Evolutionary conservation across 768 basidiomycete genomes (phyloP).

Genomic region (Podaxis carcinomalis): DNA sequence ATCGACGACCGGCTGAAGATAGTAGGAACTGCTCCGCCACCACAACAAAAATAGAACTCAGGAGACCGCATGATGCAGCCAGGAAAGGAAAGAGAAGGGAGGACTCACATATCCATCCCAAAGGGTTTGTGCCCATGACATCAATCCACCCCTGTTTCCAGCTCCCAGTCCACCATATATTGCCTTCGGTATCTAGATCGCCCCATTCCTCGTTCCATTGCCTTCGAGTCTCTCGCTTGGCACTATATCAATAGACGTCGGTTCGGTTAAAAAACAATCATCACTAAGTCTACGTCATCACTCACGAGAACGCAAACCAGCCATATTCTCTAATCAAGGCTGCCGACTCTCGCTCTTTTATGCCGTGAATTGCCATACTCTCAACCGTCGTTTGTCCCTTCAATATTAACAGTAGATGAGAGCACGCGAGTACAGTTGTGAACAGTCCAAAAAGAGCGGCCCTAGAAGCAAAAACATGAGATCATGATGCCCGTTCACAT

Average conservation of each 20-base stretch:
- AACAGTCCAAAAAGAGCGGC: constrained; percentile 72
- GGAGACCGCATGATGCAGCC: neutral
- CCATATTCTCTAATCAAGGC: constrained; percentile 46
- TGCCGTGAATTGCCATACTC: constrained; percentile 49
- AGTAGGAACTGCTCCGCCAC: neutral
- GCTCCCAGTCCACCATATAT: constrained; percentile 83
- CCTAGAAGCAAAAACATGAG: constrained; percentile 29
- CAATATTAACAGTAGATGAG: constrained; percentile 60
- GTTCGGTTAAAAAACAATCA: neutral
- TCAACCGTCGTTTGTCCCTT: constrained; percentile 79
- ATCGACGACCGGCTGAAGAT: constrained; percentile 1
- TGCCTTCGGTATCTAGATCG: constrained; percentile 63
- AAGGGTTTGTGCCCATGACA: constrained; percentile 69
- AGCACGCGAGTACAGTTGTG: constrained; percentile 46
- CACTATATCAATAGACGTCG: constrained; percentile 29
- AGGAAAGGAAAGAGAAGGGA: constrained; percentile 2
- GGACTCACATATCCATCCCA: constrained; percentile 79
- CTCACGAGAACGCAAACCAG: constrained; percentile 55
- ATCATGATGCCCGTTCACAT: neutral
- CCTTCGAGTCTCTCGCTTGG: constrained; percentile 37
- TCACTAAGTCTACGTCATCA: neutral
- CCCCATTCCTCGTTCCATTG: constrained; percentile 87
- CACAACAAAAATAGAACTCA: constrained; percentile 2
- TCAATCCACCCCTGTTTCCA: constrained; percentile 63
- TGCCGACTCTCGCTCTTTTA: constrained; percentile 61